Evolutionary conservation across 2,329 filamentous ascomycete genomes (phyloP).

Genomic region (Ciborinia camelliae): DNA sequence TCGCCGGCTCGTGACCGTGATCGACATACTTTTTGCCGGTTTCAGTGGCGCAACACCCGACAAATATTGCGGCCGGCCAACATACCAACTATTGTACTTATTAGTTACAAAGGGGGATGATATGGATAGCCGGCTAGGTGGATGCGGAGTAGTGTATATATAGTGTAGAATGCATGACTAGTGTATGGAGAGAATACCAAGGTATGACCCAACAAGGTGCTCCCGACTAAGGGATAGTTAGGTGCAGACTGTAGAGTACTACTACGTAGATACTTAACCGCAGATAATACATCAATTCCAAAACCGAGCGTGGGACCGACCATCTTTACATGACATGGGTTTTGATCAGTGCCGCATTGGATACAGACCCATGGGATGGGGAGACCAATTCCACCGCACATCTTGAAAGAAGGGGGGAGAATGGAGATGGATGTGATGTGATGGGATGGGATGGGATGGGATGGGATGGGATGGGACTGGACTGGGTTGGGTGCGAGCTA

Average conservation of each 20-base stretch:
- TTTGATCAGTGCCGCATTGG: constrained; percentile 53
- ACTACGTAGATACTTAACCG: constrained; percentile 48
- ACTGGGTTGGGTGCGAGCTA: no score
- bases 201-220: no score
- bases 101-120: neutral
- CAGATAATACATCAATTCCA: constrained; percentile 46
- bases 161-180: neutral
- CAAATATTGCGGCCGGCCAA: constrained; percentile 53
- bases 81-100: constrained; percentile 45
- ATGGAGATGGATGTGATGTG: neutral
- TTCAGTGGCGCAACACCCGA: constrained; percentile 54
- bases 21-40: constrained; percentile 49
- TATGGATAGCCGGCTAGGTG: no score
- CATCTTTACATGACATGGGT: constrained; percentile 55
- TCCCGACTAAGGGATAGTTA: no score
- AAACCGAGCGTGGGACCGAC: constrained; percentile 52
- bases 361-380: constrained; percentile 25
- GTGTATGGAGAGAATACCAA: neutral
- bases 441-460: neutral
- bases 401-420: neutral
- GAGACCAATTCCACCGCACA: constrained; percentile 17
- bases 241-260: no score
- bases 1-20: neutral
- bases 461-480: neutral
- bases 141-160: neutral